Conservation (phyloP, 1,284 basidiomycete genomes). For the Naganishia cerealis region DNA sequence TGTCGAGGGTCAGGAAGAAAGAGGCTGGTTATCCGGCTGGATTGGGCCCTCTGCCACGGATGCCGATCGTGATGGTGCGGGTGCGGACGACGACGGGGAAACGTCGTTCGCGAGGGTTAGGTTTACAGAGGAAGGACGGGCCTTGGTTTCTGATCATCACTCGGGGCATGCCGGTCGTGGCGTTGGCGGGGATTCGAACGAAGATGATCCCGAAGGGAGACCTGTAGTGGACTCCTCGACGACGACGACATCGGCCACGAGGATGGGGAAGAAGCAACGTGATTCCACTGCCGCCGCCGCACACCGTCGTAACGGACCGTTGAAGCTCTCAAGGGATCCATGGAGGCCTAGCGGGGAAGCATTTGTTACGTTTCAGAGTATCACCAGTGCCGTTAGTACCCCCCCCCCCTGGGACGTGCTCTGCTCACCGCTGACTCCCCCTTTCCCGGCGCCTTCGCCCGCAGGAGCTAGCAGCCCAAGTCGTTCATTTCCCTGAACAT, state of each 20-base stretch:
- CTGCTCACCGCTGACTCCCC: neutral
- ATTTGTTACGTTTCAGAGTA: slow-evolving; percentile 96
- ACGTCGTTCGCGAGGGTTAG: slow-evolving; percentile 14
- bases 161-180: neutral
- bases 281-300: neutral
- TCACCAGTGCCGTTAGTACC: slow-evolving; percentile 77
- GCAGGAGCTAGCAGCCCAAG: slow-evolving; percentile 86
- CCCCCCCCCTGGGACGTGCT: neutral
- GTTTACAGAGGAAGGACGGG: slow-evolving; percentile 19
- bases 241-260: neutral
- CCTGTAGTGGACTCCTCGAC: too few relatives aligned
- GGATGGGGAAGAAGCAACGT: neutral
- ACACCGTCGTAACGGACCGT: neutral
- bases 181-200: slow-evolving; percentile 1
- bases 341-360: slow-evolving; percentile 79
- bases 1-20: too few relatives aligned
- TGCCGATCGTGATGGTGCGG: neutral
- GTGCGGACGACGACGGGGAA: neutral
- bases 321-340: slow-evolving; percentile 52
- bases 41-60: too few relatives aligned
- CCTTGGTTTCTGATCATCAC: slow-evolving; percentile 5
- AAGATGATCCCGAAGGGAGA: too few relatives aligned
- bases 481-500: slow-evolving; percentile 72
- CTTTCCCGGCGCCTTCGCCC: too few relatives aligned
- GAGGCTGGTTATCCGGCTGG: slow-evolving; percentile 20